Evolutionary conservation across 371 early-diverging fungal species (phyloP), one percentile per base, ranked within the genome.

Genomic region (Saksenaea vasiformis): DNA sequence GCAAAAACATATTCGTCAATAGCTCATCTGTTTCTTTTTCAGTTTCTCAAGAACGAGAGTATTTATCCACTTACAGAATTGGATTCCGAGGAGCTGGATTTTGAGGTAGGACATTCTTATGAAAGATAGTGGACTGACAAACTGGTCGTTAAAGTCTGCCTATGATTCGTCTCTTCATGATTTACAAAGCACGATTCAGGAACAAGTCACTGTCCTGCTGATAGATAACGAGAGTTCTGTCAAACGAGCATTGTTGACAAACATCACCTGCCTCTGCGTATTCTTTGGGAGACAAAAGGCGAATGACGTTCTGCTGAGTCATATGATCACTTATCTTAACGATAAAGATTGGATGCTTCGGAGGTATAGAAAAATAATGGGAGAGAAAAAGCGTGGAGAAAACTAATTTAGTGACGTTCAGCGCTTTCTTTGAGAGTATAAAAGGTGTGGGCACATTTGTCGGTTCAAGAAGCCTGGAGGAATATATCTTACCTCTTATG

Each of bases 251-350:
- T 67, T 93, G 28, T 69, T 97, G 43, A 69, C 83, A 38, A 85
- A 91, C 51, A 88, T 95, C 72, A 79, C 93, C 15, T 83, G 90
- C 34, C 73, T 95, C 19, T 91, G 95, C 72, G 82, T 94, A 34
- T 90, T 95, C 65, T 90, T 95, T 74, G 93, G 95, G 35, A 72
- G 89, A 41, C 93, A 90, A 68, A 88, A 89, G 56, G 89, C 92
- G 38, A 94, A 89, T 65, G 95, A 96, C 78, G 84, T 94, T 15
- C 68, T 95, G 24, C 69, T 98, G 41, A 87, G 89, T 54, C 96
- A 97, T 77, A 91, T 95, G 85, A 95, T 97, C 62, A 97, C 97
- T 0, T 97, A 95, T 62, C 79, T 97, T 47, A 97, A 97, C 71
- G 97, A 94, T 55, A 83, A 87, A 27, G 96, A 96, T 62, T 94